A percentile compares a stretch with the other conserved stretches of the same genome.
Evolutionary conservation across 306 rosid genomes (phyloP).

Genomic region (Corylus heterophylla): DNA sequence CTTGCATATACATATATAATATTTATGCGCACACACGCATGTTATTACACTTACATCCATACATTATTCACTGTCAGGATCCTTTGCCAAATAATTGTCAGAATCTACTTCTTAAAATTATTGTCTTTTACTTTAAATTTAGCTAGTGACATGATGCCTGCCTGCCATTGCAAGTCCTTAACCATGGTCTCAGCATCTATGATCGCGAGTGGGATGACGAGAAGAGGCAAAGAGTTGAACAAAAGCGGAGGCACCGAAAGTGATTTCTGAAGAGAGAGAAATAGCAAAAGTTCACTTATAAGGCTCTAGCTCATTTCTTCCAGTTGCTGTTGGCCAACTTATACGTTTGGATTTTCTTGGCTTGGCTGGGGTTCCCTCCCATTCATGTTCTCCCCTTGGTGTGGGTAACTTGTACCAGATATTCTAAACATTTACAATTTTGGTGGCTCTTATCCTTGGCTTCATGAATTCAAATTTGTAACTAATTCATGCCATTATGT

Average conservation of each 20-base stretch:
- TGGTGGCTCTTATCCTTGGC: conserved; percentile 16
- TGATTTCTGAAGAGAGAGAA: conserved; percentile 21
- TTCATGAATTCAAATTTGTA: conserved; percentile 23
- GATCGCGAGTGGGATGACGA: conserved; percentile 96
- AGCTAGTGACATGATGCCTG: conserved; percentile 9
- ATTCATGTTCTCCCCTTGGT: conserved; percentile 10
- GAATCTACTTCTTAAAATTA: neutral
- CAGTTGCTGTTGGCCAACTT: conserved; percentile 15
- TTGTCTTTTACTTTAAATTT: neutral
- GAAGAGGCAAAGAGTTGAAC: conserved; percentile 93
- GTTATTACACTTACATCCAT: conserved; percentile 3
- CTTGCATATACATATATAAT: neutral
- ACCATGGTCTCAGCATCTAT: conserved; percentile 57
- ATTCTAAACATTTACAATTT: conserved; percentile 23
- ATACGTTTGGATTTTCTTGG: conserved; percentile 15
- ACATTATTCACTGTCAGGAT: neutral
- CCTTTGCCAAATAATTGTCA: neutral
- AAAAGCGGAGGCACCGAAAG: conserved; percentile 91
- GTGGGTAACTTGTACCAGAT: conserved; percentile 31
- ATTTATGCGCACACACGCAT: neutral
- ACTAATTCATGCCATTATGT: conserved; percentile 36
- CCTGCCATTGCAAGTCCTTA: conserved; percentile 43
- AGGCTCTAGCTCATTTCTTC: conserved; percentile 17
- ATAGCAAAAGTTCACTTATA: neutral
- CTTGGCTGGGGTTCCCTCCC: conserved; percentile 23